These are phyloP conservation scores for Boletus bicolor DNA, from an alignment of 768 basidiomycete species.

Conservation along the genomic window DNA sequence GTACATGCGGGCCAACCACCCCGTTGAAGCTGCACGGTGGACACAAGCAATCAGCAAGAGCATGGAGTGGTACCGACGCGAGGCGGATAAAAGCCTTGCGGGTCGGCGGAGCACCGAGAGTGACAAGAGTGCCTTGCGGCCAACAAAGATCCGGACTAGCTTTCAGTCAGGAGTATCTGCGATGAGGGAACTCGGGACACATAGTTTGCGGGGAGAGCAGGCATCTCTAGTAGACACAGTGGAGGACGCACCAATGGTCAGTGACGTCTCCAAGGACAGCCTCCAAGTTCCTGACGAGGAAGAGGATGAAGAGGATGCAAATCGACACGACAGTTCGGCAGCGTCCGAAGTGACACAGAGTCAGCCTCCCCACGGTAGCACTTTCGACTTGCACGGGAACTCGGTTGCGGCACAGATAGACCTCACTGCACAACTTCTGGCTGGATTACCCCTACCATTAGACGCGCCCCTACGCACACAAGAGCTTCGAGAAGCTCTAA, in stretches of 20 bases:
- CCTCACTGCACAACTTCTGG: slow-evolving; percentile 62
- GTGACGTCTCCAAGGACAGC: slow-evolving; percentile 16
- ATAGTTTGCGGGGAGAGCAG: slow-evolving; percentile 23
- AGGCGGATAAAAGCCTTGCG: slow-evolving; percentile 28
- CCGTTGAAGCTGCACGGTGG: slow-evolving; percentile 89
- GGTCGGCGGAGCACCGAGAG: slow-evolving; percentile 47
- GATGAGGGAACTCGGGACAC: slow-evolving; percentile 24
- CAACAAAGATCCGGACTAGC: slow-evolving; percentile 29
- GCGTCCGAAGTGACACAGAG: slow-evolving; percentile 39
- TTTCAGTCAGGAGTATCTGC: slow-evolving; percentile 29
- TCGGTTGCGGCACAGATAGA: slow-evolving; percentile 75
- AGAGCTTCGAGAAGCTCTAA: slow-evolving; percentile 50
- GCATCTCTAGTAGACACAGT: slow-evolving; percentile 22
- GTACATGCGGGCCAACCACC: slow-evolving; percentile 84
- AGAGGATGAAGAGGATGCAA: slow-evolving; percentile 30
- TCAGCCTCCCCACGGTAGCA: slow-evolving; percentile 53
- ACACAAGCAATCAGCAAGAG: slow-evolving; percentile 68
- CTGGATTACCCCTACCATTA: slow-evolving; percentile 38
- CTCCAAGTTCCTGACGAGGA: slow-evolving; percentile 28
- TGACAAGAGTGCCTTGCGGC: slow-evolving; percentile 39
- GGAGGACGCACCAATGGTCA: not conserved
- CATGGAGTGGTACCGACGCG: slow-evolving; percentile 66
- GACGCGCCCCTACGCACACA: slow-evolving; percentile 26
- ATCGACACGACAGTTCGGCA: slow-evolving; percentile 45
- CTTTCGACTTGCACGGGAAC: slow-evolving; percentile 68